These are phyloP conservation scores for Physocladia obscura DNA, from an alignment of 192 early-diverging fungal genomes.

Conservation along the genomic window DNA sequence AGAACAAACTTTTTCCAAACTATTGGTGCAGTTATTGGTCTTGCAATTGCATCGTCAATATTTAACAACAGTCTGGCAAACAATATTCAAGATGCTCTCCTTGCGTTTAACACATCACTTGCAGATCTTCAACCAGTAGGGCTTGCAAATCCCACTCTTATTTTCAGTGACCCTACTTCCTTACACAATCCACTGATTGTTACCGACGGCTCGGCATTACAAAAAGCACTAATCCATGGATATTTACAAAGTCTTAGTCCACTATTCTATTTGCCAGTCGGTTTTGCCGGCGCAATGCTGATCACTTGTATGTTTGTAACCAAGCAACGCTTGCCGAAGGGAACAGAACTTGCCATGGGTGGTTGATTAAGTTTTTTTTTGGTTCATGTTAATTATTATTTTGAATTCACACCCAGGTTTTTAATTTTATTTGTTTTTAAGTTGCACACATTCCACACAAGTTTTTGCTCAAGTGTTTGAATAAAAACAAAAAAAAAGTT, in stretches of 20 bases:
- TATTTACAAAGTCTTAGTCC: slow-evolving; percentile 26
- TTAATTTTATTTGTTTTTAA: no score
- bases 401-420: no score
- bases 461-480: neutral
- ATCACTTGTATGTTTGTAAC: slow-evolving; percentile 31
- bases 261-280: slow-evolving; percentile 31
- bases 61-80: slow-evolving; percentile 57
- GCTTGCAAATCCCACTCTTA: neutral
- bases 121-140: neutral
- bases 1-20: slow-evolving; percentile 44
- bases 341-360: slow-evolving; percentile 26
- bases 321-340: slow-evolving; percentile 35
- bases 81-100: neutral
- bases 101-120: neutral
- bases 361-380: no score
- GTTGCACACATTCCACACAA: neutral
- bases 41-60: slow-evolving; percentile 60
- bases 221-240: slow-evolving; percentile 28
- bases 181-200: slow-evolving; percentile 9
- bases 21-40: slow-evolving; percentile 56
- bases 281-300: slow-evolving; percentile 25
- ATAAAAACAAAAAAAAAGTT: neutral
- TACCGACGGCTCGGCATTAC: neutral
- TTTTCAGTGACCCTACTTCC: slow-evolving; percentile 7
- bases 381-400: no score